These are phyloP conservation scores for Colletotrichum horii DNA, from an alignment of 2,329 filamentous ascomycete genomes.

Conservation along the genomic window DNA sequence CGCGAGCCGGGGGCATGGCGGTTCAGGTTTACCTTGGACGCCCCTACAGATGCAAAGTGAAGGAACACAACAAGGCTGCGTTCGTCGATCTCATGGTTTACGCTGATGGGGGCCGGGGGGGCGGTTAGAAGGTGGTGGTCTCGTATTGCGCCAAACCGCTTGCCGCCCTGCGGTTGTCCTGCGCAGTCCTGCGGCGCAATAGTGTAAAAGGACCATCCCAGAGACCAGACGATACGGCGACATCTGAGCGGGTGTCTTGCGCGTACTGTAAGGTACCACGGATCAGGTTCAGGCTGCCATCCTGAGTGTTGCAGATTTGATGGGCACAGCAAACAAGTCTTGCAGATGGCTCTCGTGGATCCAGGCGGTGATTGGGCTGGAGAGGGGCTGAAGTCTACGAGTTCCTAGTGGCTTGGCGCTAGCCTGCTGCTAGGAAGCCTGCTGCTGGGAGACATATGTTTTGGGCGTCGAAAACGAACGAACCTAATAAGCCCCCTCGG, in stretches of 20 bases:
- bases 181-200: not conserved
- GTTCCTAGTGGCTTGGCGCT: conserved; percentile 14
- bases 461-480: not conserved
- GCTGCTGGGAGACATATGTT: not conserved
- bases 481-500: not conserved
- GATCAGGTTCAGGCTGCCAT: not conserved
- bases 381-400: conserved; percentile 1
- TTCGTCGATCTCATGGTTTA: not conserved
- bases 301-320: conserved; percentile 9
- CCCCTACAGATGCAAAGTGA: not conserved
- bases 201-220: not conserved
- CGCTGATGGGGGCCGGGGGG: not conserved
- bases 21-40: not conserved
- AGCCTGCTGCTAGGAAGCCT: not conserved
- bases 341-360: not conserved
- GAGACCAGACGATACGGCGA: conserved; percentile 2
- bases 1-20: not conserved
- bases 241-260: not conserved
- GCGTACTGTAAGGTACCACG: not conserved
- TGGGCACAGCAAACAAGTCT: not conserved
- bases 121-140: not conserved
- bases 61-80: not conserved
- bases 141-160: not conserved
- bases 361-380: not conserved
- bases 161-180: not conserved